Evolutionary conservation across 345 rosid genomes (phyloP).

Genomic region (Fremontodendron californicum): DNA sequence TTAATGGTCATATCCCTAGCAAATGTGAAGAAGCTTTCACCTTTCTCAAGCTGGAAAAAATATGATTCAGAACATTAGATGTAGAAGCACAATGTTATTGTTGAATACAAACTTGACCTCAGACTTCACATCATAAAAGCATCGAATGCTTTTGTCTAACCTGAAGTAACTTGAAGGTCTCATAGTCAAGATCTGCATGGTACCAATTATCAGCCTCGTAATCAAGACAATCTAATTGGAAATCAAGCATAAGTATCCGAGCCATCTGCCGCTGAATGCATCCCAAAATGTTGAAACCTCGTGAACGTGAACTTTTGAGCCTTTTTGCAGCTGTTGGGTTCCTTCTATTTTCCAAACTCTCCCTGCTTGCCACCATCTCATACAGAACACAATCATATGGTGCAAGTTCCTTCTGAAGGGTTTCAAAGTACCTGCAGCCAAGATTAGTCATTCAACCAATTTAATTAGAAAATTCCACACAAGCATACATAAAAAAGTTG

Average conservation of each 20-base stretch:
- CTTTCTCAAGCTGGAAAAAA: constrained; percentile 65
- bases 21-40: constrained; percentile 83
- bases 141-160: constrained; percentile 26
- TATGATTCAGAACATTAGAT: constrained; percentile 15
- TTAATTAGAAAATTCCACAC: not conserved
- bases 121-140: not conserved
- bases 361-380: constrained; percentile 93
- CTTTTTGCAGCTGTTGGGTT: constrained; percentile 45
- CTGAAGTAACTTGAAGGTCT: constrained; percentile 93
- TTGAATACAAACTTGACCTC: not conserved
- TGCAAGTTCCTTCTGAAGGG: constrained; percentile 82
- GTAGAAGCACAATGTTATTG: constrained; percentile 7
- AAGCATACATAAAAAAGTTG: not conserved
- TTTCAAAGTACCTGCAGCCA: constrained; percentile 57
- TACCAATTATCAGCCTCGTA: constrained; percentile 76
- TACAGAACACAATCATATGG: constrained; percentile 79
- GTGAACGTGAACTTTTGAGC: constrained; percentile 53
- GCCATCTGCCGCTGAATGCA: constrained; percentile 91
- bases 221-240: constrained; percentile 85
- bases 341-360: constrained; percentile 62
- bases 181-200: constrained; percentile 95
- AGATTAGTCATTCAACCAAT: not conserved
- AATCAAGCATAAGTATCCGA: constrained; percentile 62
- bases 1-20: constrained; percentile 82
- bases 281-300: constrained; percentile 73